phyloP scores from a whole-genome alignment of 2,329 filamentous ascomycete species.

The Myriosclerotinia scirpicola region DNA sequence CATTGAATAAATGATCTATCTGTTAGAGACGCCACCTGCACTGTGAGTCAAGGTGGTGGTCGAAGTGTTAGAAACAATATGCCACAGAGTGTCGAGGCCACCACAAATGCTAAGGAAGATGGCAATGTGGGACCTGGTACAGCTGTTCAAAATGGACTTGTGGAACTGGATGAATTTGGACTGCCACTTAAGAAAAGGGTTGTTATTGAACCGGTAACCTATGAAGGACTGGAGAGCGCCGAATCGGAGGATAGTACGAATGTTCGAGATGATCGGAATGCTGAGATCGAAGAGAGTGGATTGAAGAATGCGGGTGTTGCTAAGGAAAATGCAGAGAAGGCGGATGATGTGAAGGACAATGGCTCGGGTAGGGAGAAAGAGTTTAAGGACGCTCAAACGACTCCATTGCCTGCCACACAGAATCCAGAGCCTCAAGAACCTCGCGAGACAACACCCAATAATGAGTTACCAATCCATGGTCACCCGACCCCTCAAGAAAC shows the following conservation, averaged over 20 bases:
- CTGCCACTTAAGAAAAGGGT: slow-evolving; percentile 59
- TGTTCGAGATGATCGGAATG: slow-evolving; percentile 4
- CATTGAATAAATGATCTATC: slow-evolving; percentile 22
- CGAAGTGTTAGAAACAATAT: slow-evolving; percentile 34
- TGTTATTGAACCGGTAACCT: slow-evolving; percentile 37
- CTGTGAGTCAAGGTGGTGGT: slow-evolving; percentile 25
- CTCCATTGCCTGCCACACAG: slow-evolving; percentile 34
- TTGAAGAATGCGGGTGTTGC: slow-evolving; percentile 17
- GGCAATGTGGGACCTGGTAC: slow-evolving; percentile 26
- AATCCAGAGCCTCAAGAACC: slow-evolving; percentile 28
- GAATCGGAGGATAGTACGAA: not conserved
- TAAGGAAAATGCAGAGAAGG: not conserved
- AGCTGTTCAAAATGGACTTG: slow-evolving; percentile 23
- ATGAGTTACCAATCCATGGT: slow-evolving; percentile 12
- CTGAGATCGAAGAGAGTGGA: slow-evolving; percentile 8
- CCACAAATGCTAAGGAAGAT: slow-evolving; percentile 30
- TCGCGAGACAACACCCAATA: slow-evolving; percentile 15
- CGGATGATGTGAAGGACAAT: slow-evolving; percentile 38
- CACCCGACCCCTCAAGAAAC: slow-evolving; percentile 7
- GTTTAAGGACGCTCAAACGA: slow-evolving; percentile 44
- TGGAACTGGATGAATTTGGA: slow-evolving; percentile 69
- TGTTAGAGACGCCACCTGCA: slow-evolving; percentile 18
- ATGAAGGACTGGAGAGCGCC: slow-evolving; percentile 20
- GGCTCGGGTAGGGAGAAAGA: slow-evolving; percentile 42
- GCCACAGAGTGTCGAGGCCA: slow-evolving; percentile 36